Percentiles rank a stretch among this genome's conserved stretches.
Conservation (phyloP, 176 grass and related monocot species). For the Rhipidocladum racemiflorum region DNA sequence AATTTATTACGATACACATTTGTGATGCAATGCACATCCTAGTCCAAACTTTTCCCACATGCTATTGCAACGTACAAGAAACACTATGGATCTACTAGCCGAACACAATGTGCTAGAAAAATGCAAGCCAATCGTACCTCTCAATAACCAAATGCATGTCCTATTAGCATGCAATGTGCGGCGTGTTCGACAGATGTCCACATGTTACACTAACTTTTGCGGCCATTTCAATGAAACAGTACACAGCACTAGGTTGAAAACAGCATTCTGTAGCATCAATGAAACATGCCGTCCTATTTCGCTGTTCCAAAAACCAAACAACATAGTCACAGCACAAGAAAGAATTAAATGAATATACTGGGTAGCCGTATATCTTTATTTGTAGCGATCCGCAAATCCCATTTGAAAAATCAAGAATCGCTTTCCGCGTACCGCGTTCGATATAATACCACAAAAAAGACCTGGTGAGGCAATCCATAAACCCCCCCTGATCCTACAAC, state of each 20-base stretch:
- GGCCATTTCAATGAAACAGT: constrained; percentile 26
- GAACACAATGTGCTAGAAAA: neutral
- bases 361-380: neutral
- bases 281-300: neutral
- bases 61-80: neutral
- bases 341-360: neutral
- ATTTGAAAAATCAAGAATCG: neutral
- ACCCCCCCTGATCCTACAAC: neutral
- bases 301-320: neutral
- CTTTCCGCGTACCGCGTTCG: neutral
- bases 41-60: neutral
- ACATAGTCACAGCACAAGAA: neutral
- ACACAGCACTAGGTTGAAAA: neutral
- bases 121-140: neutral
- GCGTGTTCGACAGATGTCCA: neutral
- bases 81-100: neutral
- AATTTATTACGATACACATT: neutral
- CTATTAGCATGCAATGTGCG: neutral
- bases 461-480: neutral
- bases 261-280: neutral
- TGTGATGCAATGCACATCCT: neutral
- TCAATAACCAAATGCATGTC: neutral
- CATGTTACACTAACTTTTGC: neutral
- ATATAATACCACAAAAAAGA: neutral
- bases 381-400: neutral